A percentile compares a stretch with the other conserved stretches of the same genome.
Evolutionary conservation across 768 basidiomycete species (phyloP).

Genomic region (Hypholoma fasciculare): DNA sequence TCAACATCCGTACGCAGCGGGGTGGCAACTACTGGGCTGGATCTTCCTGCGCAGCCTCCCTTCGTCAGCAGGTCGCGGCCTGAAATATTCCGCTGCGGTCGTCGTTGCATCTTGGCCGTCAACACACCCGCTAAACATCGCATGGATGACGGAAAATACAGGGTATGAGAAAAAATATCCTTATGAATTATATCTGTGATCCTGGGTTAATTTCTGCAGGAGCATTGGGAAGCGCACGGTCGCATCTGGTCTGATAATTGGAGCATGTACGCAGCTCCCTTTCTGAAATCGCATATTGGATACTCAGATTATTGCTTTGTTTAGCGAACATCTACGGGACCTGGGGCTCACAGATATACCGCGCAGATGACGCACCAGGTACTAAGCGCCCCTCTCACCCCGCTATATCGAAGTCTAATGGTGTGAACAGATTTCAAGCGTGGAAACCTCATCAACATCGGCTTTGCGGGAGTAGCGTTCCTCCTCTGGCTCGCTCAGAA

Average conservation of each 20-base stretch:
- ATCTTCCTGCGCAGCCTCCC: constrained; percentile 34
- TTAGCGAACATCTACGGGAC: constrained; percentile 28
- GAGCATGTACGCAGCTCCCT: constrained; percentile 23
- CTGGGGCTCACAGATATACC: constrained; percentile 38
- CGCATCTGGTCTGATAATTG: constrained; percentile 35
- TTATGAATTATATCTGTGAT: too few species aligned
- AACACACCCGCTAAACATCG: constrained; percentile 38
- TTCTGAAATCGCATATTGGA: neutral
- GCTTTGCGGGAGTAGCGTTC: constrained; percentile 30
- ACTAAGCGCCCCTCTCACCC: neutral
- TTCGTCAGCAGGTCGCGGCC: constrained; percentile 21
- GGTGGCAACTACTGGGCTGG: constrained; percentile 38
- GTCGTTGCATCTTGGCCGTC: constrained; percentile 38
- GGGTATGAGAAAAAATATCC: constrained; percentile 16
- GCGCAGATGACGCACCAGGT: constrained; percentile 37
- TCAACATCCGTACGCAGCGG: constrained; percentile 20
- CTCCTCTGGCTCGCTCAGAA: constrained; percentile 35
- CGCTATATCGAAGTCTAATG: neutral
- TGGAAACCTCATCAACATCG: constrained; percentile 37
- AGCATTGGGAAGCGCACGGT: constrained; percentile 34
- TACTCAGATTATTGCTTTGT: neutral
- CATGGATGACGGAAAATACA: constrained; percentile 41
- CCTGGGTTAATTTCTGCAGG: constrained; percentile 13
- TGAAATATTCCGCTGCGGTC: constrained; percentile 36
- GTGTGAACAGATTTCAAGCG: constrained; percentile 28